Percentiles rank a stretch among this genome's conserved stretches.
Conservation (phyloP, 2,329 filamentous ascomycete genomes). For the Ophiognomonia clavigignenti-juglandacearum region DNA sequence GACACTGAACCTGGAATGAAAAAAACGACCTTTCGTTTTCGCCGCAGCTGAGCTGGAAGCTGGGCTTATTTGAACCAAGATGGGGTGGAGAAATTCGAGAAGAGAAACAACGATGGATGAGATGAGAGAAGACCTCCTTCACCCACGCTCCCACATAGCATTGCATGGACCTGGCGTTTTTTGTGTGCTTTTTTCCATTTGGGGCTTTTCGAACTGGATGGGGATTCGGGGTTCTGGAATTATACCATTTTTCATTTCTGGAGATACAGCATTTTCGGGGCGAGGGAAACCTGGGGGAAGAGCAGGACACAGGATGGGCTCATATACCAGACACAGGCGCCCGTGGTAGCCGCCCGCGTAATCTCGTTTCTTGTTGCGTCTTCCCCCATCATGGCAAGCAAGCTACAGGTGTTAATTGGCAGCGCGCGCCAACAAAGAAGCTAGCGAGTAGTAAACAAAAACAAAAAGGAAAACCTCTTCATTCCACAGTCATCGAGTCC, state of each 20-base stretch:
- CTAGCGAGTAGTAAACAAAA: constrained; percentile 10
- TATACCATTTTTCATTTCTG: constrained; percentile 8
- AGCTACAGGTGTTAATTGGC: no score
- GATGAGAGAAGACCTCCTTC: not conserved
- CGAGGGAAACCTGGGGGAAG: not conserved
- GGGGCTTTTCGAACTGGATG: not conserved
- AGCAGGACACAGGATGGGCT: not conserved
- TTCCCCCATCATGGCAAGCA: no score
- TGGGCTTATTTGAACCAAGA: constrained; percentile 7
- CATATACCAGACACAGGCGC: no score
- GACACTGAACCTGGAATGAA: constrained; percentile 11
- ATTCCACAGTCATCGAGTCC: not conserved
- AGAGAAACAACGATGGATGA: not conserved
- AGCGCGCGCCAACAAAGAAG: constrained; percentile 1
- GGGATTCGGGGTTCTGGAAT: not conserved
- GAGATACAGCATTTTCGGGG: not conserved
- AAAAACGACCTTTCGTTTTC: not conserved
- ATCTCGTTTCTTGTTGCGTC: no score
- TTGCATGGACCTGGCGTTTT: constrained; percentile 11
- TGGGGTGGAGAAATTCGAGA: not conserved
- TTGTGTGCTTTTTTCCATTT: not conserved
- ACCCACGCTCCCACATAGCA: not conserved
- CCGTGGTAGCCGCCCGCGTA: no score
- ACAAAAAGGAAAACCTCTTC: not conserved
- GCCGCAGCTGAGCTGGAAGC: constrained; percentile 16